Evolutionary conservation across 1,139 yeast genomes (phyloP).

Genomic region (Geotrichum macrosporum): DNA sequence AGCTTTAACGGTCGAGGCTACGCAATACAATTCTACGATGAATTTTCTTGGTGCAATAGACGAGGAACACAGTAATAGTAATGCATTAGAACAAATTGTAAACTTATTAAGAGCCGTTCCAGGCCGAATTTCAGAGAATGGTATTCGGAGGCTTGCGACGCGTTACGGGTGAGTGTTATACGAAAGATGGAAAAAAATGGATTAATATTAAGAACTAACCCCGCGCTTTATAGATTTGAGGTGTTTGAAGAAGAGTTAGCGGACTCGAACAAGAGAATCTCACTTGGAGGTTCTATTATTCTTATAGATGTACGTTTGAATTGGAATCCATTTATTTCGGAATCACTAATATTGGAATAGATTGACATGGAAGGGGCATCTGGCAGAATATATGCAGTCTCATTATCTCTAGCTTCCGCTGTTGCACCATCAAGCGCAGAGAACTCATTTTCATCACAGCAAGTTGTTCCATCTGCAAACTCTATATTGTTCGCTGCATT

Average conservation of each 20-base stretch:
- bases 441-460: conserved; percentile 31
- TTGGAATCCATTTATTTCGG: not conserved
- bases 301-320: conserved; percentile 34
- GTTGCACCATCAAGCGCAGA: conserved; percentile 27
- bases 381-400: conserved; percentile 24
- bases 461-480: conserved; percentile 29
- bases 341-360: conserved; percentile 12
- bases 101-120: conserved; percentile 33
- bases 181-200: not conserved
- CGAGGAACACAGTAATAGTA: conserved; percentile 11
- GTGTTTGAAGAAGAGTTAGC: conserved; percentile 35
- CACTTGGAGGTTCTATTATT: conserved; percentile 39
- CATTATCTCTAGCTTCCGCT: conserved; percentile 35
- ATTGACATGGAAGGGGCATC: conserved; percentile 24
- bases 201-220: not conserved
- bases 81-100: conserved; percentile 30
- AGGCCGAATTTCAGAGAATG: conserved; percentile 35
- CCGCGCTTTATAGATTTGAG: conserved; percentile 35
- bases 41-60: conserved; percentile 9
- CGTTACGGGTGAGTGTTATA: conserved; percentile 24
- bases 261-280: conserved; percentile 32
- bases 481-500: conserved; percentile 30
- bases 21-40: too few species aligned
- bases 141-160: conserved; percentile 34
- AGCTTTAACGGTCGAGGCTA: too few species aligned